Conservation (phyloP, 179 eudicot genomes). For the Spergularia azorica region DNA sequence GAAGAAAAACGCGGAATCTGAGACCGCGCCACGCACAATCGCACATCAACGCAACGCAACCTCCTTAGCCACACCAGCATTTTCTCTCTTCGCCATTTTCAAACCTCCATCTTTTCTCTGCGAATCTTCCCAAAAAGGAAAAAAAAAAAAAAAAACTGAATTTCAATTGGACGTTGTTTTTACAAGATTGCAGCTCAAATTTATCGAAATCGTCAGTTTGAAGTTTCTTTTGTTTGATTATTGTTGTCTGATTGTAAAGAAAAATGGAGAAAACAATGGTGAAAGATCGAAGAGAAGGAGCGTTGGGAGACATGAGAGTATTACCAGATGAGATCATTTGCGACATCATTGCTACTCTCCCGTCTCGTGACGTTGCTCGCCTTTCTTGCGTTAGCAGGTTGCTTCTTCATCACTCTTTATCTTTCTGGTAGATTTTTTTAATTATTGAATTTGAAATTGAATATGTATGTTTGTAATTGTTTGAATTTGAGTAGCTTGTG, state of each 20-base stretch:
- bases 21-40: conserved; percentile 4
- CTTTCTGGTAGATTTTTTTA: no score
- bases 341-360: conserved; percentile 42
- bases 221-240: background rate
- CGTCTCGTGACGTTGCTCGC: conserved; percentile 80
- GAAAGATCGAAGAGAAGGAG: conserved; percentile 64
- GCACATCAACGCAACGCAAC: conserved; percentile 26
- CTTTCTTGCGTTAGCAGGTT: conserved; percentile 97
- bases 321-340: conserved; percentile 78
- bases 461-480: background rate
- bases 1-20: conserved; percentile 16
- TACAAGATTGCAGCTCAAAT: background rate
- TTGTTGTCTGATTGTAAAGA: background rate
- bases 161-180: background rate
- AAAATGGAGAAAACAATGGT: conserved; percentile 21
- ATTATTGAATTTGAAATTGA: background rate
- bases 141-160: background rate
- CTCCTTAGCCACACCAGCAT: background rate
- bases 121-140: conserved; percentile 18
- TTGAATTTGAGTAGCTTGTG: no score
- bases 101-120: background rate
- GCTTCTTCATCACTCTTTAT: background rate
- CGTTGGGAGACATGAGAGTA: conserved; percentile 66
- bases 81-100: background rate
- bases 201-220: background rate